Percentiles rank a stretch among this genome's conserved stretches.
These are phyloP conservation scores for Backusella morwellensis DNA, from an alignment of 192 early-diverging fungal species.

Conservation along the genomic window DNA sequence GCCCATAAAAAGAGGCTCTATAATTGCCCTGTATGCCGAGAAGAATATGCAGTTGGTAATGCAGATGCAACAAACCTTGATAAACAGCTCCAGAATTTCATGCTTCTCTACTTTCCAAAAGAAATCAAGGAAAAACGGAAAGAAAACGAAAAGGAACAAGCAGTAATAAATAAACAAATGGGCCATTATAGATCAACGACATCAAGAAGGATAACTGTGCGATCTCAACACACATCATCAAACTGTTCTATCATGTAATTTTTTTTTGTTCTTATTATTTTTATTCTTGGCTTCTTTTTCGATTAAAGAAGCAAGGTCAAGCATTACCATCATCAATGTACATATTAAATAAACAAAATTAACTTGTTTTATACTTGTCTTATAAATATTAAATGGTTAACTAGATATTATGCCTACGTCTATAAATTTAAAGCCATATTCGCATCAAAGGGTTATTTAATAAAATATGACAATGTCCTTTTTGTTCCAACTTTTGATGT, in stretches of 20 bases:
- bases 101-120: constrained; percentile 76
- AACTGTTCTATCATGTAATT: background rate
- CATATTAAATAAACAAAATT: background rate
- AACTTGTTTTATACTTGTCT: background rate
- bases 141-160: constrained; percentile 62
- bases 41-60: constrained; percentile 52
- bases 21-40: constrained; percentile 76
- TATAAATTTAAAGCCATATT: too few relatives aligned
- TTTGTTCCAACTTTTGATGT: too few relatives aligned
- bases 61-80: constrained; percentile 66
- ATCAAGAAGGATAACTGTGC: background rate
- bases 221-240: background rate
- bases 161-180: constrained; percentile 14
- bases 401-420: too few relatives aligned
- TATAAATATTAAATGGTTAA: too few relatives aligned
- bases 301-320: background rate
- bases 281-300: background rate
- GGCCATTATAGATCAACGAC: background rate
- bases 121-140: constrained; percentile 72
- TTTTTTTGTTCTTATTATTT: background rate
- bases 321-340: background rate
- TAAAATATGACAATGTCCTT: too few relatives aligned
- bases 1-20: constrained; percentile 59
- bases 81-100: constrained; percentile 61
- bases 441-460: too few relatives aligned